A percentile compares a stretch with the other conserved stretches of the same genome.
Evolutionary conservation across 169 alveolate species (phyloP).

Genomic region (Perkinsus marinus): DNA sequence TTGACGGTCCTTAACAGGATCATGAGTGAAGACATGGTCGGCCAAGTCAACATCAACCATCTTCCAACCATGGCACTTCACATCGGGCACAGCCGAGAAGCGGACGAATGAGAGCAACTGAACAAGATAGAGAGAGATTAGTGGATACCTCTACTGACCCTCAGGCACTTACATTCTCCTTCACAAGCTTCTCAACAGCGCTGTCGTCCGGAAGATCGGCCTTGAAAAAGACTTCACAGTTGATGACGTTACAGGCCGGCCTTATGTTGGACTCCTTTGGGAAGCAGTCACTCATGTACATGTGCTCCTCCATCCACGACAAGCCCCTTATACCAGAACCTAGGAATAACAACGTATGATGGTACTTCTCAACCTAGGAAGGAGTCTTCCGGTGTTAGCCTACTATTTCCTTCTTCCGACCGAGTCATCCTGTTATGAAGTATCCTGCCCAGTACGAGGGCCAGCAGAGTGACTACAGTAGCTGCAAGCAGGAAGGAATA

Average conservation of each 20-base stretch:
- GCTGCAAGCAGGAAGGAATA: too few relatives aligned
- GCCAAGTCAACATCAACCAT: neutral
- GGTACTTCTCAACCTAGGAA: too few relatives aligned
- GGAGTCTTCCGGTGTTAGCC: too few relatives aligned
- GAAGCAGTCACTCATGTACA: neutral
- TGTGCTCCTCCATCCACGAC: neutral
- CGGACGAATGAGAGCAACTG: neutral
- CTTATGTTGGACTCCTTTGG: neutral
- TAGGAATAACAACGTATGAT: neutral
- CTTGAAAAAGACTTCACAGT: neutral
- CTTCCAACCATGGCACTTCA: neutral
- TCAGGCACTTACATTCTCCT: neutral
- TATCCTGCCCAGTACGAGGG: too few relatives aligned
- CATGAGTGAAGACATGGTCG: neutral
- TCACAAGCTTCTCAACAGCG: neutral
- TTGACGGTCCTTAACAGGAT: neutral
- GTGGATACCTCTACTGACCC: neutral
- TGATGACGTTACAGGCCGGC: neutral
- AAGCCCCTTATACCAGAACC: neutral
- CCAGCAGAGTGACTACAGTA: too few relatives aligned
- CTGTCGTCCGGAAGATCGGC: neutral
- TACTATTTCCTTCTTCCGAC: too few relatives aligned
- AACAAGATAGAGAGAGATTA: neutral
- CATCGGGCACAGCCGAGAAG: neutral
- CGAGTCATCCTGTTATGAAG: too few relatives aligned